Base-by-base conservation (phyloP, 2,329 filamentous ascomycete species). In the Triangularia verruculosa region DNA sequence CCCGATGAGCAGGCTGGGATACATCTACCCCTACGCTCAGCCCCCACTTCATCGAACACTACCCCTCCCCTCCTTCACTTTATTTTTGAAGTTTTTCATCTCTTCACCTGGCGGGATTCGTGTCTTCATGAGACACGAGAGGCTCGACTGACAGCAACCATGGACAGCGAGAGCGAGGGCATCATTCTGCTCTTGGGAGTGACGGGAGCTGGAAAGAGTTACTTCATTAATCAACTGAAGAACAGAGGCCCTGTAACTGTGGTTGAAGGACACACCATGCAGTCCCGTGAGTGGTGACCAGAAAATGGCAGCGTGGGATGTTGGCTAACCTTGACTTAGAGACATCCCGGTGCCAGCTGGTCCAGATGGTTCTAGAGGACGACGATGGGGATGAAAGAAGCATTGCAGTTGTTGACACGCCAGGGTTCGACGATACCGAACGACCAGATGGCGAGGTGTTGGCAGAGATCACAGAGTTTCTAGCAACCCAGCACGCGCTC, bases 351-450 rank as follows among this genome's bases (percentile, higher is more conserved):
- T 57, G 52, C 28, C 58, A 64, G 30, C 57, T 59, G n/a, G 54
- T 64, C 17, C 34, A 61, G n/a, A 52, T 64, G 11, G 22, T 57
- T n/a, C 58, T 61, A 15, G 58, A 61, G 28, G 62, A 57, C 32
- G 57, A 61, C 11, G 58, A 64, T 4, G 15, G 34, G 6, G 56
- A 39, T 15, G 17, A 32, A 24, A 32, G 56, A 24, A 58, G 22
- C 32, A 39, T 62, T 12, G 27, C 54, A 5, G 55, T 66, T 7
- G 58, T 66, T 22, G 64, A 66, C 22, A 66, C 64, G 2, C 64
- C 64, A 1, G 64, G 64, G 1, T 66, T 66, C 39, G 59, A 66
- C 25, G 64, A 66, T 15, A 64, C 64, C 1, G 27, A 30, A 11
- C 55, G 59, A 1, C n/a, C 54, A 8, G 64, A 64, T n/a, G 55